Percentiles rank a stretch among this genome's conserved stretches.
These are phyloP conservation scores for Nidula niveotomentosa DNA, from an alignment of 1,284 basidiomycete genomes.

Conservation along the genomic window DNA sequence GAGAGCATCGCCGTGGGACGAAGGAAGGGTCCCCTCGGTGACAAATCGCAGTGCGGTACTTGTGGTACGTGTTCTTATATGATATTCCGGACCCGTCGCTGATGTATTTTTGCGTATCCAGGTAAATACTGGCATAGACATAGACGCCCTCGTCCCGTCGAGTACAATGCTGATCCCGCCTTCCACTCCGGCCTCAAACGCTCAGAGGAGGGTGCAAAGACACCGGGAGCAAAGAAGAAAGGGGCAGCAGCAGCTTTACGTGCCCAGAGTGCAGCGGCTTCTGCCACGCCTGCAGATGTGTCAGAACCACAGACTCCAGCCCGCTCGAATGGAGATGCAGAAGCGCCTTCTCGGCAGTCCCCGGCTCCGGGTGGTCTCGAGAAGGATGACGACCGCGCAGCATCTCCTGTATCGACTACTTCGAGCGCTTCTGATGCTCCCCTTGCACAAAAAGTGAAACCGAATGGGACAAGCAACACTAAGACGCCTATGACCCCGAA, in stretches of 20 bases:
- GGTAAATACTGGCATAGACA: slow-evolving; percentile 88
- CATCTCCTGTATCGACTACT: slow-evolving; percentile 66
- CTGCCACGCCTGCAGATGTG: slow-evolving; percentile 41
- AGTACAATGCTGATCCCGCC: slow-evolving; percentile 73
- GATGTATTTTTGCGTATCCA: slow-evolving; percentile 25
- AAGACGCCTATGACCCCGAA: background rate
- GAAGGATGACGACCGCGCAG: slow-evolving; percentile 47
- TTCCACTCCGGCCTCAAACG: slow-evolving; percentile 60
- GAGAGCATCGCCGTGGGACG: slow-evolving; percentile 82
- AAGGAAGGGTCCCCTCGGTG: slow-evolving; percentile 86
- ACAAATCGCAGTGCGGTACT: slow-evolving; percentile 88
- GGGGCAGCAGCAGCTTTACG: slow-evolving; percentile 47
- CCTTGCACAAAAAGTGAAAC: slow-evolving; percentile 57
- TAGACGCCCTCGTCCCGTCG: slow-evolving; percentile 72
- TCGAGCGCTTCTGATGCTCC: slow-evolving; percentile 73
- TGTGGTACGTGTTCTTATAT: slow-evolving; percentile 66
- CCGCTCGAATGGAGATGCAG: slow-evolving; percentile 43
- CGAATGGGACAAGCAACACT: slow-evolving; percentile 39
- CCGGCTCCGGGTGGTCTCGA: slow-evolving; percentile 24
- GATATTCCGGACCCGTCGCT: background rate
- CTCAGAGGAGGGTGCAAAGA: slow-evolving; percentile 54
- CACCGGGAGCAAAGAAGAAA: slow-evolving; percentile 47
- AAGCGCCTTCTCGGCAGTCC: slow-evolving; percentile 35
- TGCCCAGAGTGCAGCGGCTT: slow-evolving; percentile 33
- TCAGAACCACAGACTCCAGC: slow-evolving; percentile 57